A percentile compares a stretch with the other conserved stretches of the same genome.
Evolutionary conservation across 192 early-diverging fungal genomes (phyloP).

Genomic region (Coemansia sp.): DNA sequence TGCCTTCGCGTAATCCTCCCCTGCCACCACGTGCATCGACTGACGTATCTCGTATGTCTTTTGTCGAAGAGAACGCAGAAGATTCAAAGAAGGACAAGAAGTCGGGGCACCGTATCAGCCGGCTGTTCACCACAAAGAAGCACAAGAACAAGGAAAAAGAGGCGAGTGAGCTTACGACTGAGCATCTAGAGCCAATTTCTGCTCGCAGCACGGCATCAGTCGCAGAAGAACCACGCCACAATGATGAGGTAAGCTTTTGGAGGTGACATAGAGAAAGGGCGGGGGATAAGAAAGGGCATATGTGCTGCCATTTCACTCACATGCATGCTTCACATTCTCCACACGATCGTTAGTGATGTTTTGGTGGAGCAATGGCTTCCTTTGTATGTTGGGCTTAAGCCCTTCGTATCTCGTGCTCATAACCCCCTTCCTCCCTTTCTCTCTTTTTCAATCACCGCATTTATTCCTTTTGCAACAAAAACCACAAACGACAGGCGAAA

Average conservation of each 20-base stretch:
- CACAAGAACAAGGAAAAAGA: slow-evolving; percentile 30
- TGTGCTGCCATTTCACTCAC: background rate
- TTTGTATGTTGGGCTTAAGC: background rate
- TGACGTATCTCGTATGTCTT: slow-evolving; percentile 1
- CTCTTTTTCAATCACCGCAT: background rate
- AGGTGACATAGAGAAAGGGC: background rate
- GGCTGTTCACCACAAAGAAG: slow-evolving; percentile 47
- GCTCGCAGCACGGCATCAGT: background rate
- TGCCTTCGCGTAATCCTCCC: slow-evolving; percentile 30
- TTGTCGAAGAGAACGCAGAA: slow-evolving; percentile 20
- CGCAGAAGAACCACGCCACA: background rate
- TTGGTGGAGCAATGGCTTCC: background rate
- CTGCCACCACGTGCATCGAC: slow-evolving; percentile 31
- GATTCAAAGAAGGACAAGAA: slow-evolving; percentile 45
- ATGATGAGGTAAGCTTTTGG: slow-evolving; percentile 10
- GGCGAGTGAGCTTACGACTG: background rate
- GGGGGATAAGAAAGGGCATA: background rate
- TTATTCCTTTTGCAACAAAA: background rate
- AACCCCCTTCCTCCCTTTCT: background rate
- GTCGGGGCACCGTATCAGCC: slow-evolving; percentile 43
- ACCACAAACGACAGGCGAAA: too few species aligned
- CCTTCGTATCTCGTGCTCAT: background rate
- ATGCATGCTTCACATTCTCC: background rate
- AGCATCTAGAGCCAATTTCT: background rate
- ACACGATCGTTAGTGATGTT: background rate